Evolutionary conservation across 805 yeast genomes (phyloP).

Genomic region (Sungouiella blattae): DNA sequence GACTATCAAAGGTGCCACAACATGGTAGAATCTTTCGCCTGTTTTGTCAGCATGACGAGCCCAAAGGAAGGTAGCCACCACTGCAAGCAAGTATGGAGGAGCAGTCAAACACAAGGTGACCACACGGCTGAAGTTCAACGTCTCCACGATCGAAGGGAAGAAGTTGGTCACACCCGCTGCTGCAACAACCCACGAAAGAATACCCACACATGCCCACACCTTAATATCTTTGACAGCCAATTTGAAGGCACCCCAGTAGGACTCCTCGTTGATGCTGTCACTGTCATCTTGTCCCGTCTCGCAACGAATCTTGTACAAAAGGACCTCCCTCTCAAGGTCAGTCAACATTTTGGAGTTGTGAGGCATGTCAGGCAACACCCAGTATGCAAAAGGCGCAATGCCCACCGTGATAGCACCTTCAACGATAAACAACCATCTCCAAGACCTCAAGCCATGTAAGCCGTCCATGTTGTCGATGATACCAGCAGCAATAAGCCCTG

Average conservation of each 20-base stretch:
- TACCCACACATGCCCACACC: slow-evolving; percentile 46
- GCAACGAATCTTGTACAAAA: slow-evolving; percentile 37
- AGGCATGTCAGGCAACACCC: slow-evolving; percentile 52
- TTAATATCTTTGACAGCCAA: slow-evolving; percentile 40
- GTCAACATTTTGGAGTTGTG: slow-evolving; percentile 44
- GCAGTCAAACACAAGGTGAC: slow-evolving; percentile 55
- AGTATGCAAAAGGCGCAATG: slow-evolving; percentile 42
- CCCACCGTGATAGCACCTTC: slow-evolving; percentile 54
- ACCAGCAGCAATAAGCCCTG: slow-evolving; percentile 55
- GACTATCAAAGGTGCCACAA: slow-evolving; percentile 38
- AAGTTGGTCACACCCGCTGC: slow-evolving; percentile 61
- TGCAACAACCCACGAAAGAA: slow-evolving; percentile 46
- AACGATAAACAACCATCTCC: slow-evolving; percentile 57
- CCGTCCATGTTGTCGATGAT: slow-evolving; percentile 38
- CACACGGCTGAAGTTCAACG: slow-evolving; percentile 48
- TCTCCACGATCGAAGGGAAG: slow-evolving; percentile 58
- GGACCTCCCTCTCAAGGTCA: slow-evolving; percentile 43
- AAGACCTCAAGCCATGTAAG: slow-evolving; percentile 21
- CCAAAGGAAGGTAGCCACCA: slow-evolving; percentile 47
- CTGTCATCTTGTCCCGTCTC: slow-evolving; percentile 42
- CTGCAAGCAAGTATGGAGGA: slow-evolving; percentile 56
- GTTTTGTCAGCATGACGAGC: slow-evolving; percentile 55
- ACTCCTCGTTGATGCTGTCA: slow-evolving; percentile 33
- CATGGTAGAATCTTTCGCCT: slow-evolving; percentile 53
- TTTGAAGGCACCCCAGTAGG: slow-evolving; percentile 32